Evolutionary conservation across 169 alveolate genomes (phyloP).

Genomic region (Pseudocohnilembus persalinus): DNA sequence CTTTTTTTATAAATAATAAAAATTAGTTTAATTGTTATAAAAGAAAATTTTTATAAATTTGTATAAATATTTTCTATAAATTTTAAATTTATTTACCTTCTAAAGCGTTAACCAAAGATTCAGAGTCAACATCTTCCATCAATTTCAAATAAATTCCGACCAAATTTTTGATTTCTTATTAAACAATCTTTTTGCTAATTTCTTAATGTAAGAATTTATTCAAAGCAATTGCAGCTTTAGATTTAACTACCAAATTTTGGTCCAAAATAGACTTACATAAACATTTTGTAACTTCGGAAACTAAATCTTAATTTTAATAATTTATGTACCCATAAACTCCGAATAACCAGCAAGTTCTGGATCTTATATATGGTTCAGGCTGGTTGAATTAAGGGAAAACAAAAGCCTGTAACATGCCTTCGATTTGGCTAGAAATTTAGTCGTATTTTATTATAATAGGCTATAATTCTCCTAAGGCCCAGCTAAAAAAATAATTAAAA

Average conservation of each 20-base stretch:
- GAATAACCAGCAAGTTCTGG: background rate
- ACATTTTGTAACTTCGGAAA: background rate
- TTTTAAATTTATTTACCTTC: background rate
- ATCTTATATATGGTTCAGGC: background rate
- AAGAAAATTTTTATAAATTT: no score
- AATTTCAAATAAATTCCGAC: background rate
- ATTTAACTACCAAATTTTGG: background rate
- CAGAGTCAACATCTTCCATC: background rate
- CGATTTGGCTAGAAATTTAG: background rate
- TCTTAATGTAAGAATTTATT: background rate
- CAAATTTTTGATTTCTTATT: background rate
- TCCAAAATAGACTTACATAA: background rate
- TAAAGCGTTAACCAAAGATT: background rate
- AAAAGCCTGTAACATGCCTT: no score
- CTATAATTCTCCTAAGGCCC: background rate
- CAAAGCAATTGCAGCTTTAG: background rate
- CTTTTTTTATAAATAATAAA: background rate
- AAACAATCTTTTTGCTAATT: background rate
- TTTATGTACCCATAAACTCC: background rate
- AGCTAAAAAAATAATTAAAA: background rate
- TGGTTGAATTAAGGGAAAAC: background rate
- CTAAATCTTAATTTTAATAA: background rate
- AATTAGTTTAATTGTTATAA: background rate
- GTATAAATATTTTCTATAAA: no score
- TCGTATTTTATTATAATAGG: background rate